Evolutionary conservation across 768 basidiomycete species (phyloP), one percentile per base, ranked within the genome.

Genomic region (Hericium rajendrae): DNA sequence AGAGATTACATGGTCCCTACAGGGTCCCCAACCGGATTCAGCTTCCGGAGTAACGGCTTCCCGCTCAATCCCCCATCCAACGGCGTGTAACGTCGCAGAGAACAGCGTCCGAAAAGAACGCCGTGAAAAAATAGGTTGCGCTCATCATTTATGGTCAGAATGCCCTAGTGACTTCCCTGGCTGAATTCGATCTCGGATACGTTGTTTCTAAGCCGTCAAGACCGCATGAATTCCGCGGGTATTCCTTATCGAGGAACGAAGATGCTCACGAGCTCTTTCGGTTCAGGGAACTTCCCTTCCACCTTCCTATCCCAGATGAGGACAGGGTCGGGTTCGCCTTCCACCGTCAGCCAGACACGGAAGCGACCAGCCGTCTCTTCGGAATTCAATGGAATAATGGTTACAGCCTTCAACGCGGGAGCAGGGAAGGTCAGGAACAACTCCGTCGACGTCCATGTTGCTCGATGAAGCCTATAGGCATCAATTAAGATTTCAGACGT

Each of bases 391-490:
- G 94, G 93, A 18, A 89, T 69, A 48, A 95, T 72, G 11, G 84
- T 79, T 55, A 94, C 82, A 48, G 78, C 76, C 49, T 75, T 76
- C 55, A 97, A 71, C 1, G 72, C 67, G 0, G 92, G 92, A 26
- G 90, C 82, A 11, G 92, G 88, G 70, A 97, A 97, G 1, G 94
- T 97, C 38, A 95, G 71, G 63, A 94, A 80, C 15, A 97, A 77
- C 64, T 97, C 94, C 0, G 94, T 97, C 60, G 91, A 88, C n/a
- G 85, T 79, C 94, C 94, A 97, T 11, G 83, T 84, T 37, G 94
- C 94, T 64, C 94, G 80, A 64, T 94, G 93, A 40, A 94, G 78
- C 94, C 94, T 94, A 65, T 38, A 53, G 53, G 40, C 55, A 28
- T 43, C 38, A 43, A 38, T 15, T 24, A 51, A 11, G n/a, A n/a